Conservation (phyloP, 768 basidiomycete species). For the Agaricus subrufescens region DNA sequence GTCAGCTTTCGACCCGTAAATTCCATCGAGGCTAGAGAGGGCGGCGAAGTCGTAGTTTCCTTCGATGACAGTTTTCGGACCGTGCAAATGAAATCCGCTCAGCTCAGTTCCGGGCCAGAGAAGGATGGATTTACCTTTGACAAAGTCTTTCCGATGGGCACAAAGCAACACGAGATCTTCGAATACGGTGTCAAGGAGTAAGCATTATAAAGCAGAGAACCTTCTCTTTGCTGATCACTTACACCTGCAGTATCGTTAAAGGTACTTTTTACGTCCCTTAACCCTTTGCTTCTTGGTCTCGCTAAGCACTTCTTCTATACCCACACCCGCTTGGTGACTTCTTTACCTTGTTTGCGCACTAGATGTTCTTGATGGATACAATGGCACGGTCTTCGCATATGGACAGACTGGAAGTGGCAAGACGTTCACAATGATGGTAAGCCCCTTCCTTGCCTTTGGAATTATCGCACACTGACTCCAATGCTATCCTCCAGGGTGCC, state of each 20-base stretch:
- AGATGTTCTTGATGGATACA: conserved; percentile 99
- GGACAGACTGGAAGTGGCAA: conserved; percentile 88
- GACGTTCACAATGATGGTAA: conserved; percentile 98
- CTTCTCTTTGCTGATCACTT: conserved; percentile 15
- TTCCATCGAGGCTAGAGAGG: conserved; percentile 82
- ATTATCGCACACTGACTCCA: not conserved
- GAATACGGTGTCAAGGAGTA: conserved; percentile 98
- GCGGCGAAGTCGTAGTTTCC: conserved; percentile 84
- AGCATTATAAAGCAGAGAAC: conserved; percentile 25
- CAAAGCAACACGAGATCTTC: conserved; percentile 91
- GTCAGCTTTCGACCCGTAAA: conserved; percentile 92
- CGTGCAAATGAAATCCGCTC: conserved; percentile 71
- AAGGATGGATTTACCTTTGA: conserved; percentile 98
- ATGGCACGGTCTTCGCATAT: conserved; percentile 91
- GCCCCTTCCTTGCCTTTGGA: not conserved
- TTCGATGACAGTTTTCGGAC: conserved; percentile 86
- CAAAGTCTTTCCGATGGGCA: conserved; percentile 89
- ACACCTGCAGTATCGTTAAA: conserved; percentile 71
- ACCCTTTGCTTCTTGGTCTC: not conserved
- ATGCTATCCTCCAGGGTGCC: conserved; percentile 61
- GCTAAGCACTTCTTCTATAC: not conserved
- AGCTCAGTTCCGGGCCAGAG: conserved; percentile 76
- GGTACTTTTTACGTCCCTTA: conserved; percentile 37
- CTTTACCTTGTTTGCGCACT: not conserved
- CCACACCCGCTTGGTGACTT: not conserved